A percentile compares a stretch with the other conserved stretches of the same genome.
Evolutionary conservation across 192 early-diverging fungal genomes (phyloP).

Genomic region (Coemansia sp.): DNA sequence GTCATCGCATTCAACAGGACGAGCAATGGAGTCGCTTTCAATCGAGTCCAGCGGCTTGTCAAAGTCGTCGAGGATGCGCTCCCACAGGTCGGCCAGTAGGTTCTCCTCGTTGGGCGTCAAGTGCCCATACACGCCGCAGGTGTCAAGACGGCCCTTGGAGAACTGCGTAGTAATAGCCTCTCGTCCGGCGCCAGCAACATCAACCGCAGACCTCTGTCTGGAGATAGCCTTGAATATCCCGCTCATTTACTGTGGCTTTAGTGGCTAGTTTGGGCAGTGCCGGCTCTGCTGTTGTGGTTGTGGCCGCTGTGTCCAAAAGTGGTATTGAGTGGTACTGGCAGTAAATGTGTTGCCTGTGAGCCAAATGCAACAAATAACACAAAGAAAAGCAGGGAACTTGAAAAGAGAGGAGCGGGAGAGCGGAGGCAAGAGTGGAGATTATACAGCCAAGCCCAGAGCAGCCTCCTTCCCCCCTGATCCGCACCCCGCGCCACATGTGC

Average conservation of each 20-base stretch:
- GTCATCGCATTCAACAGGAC: conserved; percentile 39
- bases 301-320: neutral
- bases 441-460: neutral
- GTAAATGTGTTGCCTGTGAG: neutral
- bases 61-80: conserved; percentile 45
- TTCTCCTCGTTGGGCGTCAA: conserved; percentile 42
- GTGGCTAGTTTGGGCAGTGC: neutral
- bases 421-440: neutral
- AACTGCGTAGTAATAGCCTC: conserved; percentile 51
- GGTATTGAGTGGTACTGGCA: neutral
- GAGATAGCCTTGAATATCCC: conserved; percentile 48
- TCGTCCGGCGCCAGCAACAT: conserved; percentile 27
- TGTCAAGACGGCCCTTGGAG: conserved; percentile 44
- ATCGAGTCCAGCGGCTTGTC: conserved; percentile 42
- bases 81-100: conserved; percentile 46
- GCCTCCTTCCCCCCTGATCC: neutral
- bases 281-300: neutral
- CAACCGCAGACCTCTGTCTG: conserved; percentile 34
- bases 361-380: neutral
- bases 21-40: conserved; percentile 29
- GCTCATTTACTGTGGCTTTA: conserved; percentile 23
- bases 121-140: conserved; percentile 29
- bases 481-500: neutral
- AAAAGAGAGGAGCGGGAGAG: neutral
- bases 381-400: neutral